Evolutionary conservation across 176 grass and related monocot species (phyloP).

Genomic region (Hordeum vulgare): DNA sequence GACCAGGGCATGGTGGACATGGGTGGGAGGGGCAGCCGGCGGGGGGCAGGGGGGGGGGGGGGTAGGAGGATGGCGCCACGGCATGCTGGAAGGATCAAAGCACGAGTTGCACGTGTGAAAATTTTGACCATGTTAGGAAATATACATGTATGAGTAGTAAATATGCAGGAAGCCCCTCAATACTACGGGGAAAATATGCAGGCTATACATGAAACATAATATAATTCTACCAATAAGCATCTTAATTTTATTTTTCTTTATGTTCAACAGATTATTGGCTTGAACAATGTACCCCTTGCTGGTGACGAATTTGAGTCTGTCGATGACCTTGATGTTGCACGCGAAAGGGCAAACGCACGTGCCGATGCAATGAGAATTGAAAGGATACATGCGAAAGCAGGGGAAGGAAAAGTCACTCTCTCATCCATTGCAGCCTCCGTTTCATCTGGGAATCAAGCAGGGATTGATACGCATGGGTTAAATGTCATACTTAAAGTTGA

Average conservation of each 20-base stretch:
- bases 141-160: too few species aligned
- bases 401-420: slow-evolving; percentile 81
- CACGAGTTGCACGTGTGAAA: too few species aligned
- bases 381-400: slow-evolving; percentile 77
- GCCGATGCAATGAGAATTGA: slow-evolving; percentile 52
- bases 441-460: slow-evolving; percentile 53
- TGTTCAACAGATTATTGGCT: slow-evolving; percentile 66
- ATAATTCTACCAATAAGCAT: background rate
- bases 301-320: slow-evolving; percentile 91
- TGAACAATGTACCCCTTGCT: slow-evolving; percentile 81
- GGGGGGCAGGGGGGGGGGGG: too few species aligned
- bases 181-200: too few species aligned
- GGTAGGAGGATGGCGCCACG: too few species aligned
- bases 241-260: background rate
- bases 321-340: slow-evolving; percentile 56
- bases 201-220: too few species aligned
- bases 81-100: too few species aligned
- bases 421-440: slow-evolving; percentile 75
- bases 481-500: slow-evolving; percentile 98
- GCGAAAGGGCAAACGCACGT: slow-evolving; percentile 47
- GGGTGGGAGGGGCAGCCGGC: too few species aligned
- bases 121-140: too few species aligned
- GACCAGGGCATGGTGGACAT: too few species aligned
- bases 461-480: slow-evolving; percentile 80
- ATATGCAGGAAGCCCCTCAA: too few species aligned